These are phyloP conservation scores for Mucor plumbeus DNA, from an alignment of 371 early-diverging fungal species.

Conservation along the genomic window DNA sequence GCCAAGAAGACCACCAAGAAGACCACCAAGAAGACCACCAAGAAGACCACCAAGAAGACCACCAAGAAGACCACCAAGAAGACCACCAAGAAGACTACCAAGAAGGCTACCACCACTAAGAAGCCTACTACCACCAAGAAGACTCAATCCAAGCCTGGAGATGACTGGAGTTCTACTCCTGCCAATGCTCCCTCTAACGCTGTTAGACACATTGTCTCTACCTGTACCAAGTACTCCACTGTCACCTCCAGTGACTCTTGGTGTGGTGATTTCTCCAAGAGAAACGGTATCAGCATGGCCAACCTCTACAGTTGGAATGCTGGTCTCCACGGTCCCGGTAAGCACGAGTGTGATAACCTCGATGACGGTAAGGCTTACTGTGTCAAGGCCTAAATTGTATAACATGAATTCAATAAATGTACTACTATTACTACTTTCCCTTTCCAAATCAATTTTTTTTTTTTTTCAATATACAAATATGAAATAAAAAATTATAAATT, in stretches of 20 bases:
- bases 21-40: constrained; percentile 24
- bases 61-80: constrained; percentile 30
- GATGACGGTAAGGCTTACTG: constrained; percentile 46
- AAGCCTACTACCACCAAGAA: constrained; percentile 12
- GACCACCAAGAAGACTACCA: constrained; percentile 34
- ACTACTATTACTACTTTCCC: neutral
- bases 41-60: neutral
- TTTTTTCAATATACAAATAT: neutral
- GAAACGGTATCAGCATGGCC: constrained; percentile 26
- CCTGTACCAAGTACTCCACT: constrained; percentile 39
- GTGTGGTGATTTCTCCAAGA: constrained; percentile 34
- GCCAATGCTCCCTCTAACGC: constrained; percentile 34
- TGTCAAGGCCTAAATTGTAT: constrained; percentile 23
- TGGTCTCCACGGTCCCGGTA: constrained; percentile 38
- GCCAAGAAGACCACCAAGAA: constrained; percentile 20
- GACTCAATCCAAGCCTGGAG: constrained; percentile 32
- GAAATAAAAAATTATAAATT: constrained; percentile 14
- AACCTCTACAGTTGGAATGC: constrained; percentile 40
- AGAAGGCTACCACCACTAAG: constrained; percentile 28
- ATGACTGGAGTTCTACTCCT: constrained; percentile 33
- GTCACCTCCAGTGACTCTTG: constrained; percentile 27
- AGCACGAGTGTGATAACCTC: constrained; percentile 41
- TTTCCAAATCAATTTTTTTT: neutral
- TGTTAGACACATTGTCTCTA: constrained; percentile 36
- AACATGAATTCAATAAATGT: neutral